Percentiles rank a stretch among this genome's conserved stretches.
phyloP scores from a whole-genome alignment of 257 asterid species.

The Jaltomata sinuosa region DNA sequence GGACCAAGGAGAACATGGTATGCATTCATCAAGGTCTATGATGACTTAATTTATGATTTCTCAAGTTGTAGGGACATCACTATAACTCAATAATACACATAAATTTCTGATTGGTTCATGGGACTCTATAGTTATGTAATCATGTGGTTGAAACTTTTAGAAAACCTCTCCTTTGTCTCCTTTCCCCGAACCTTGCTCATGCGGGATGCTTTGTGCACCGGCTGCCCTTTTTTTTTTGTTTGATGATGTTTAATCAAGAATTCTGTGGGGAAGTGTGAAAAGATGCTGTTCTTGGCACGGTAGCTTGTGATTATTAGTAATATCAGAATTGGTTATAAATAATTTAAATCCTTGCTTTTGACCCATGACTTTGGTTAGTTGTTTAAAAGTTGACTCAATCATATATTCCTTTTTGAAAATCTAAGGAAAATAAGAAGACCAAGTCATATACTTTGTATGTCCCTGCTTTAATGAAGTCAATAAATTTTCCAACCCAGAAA shows the following conservation, averaged over 20 bases:
- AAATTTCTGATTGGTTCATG: background rate
- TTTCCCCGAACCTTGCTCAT: no score
- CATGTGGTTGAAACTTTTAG: background rate
- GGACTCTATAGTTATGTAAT: background rate
- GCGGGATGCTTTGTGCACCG: no score
- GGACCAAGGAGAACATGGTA: slow-evolving; percentile 19
- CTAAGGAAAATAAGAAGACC: background rate
- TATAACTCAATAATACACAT: background rate
- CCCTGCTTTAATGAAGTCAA: background rate
- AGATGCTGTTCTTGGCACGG: background rate
- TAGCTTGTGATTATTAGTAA: background rate
- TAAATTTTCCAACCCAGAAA: background rate
- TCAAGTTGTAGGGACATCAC: slow-evolving; percentile 1
- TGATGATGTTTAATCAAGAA: background rate
- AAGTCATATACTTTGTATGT: background rate
- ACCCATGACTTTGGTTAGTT: background rate
- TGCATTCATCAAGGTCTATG: slow-evolving; percentile 8
- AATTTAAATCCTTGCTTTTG: background rate
- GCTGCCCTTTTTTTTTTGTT: no score
- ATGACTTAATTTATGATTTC: background rate
- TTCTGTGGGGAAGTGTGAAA: background rate
- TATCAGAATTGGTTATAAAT: background rate
- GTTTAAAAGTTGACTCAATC: background rate
- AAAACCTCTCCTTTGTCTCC: no score
- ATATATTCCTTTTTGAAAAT: background rate